These are phyloP conservation scores for Vitis rupestris DNA, from an alignment of 164 flowering plant species.

Conservation along the genomic window DNA sequence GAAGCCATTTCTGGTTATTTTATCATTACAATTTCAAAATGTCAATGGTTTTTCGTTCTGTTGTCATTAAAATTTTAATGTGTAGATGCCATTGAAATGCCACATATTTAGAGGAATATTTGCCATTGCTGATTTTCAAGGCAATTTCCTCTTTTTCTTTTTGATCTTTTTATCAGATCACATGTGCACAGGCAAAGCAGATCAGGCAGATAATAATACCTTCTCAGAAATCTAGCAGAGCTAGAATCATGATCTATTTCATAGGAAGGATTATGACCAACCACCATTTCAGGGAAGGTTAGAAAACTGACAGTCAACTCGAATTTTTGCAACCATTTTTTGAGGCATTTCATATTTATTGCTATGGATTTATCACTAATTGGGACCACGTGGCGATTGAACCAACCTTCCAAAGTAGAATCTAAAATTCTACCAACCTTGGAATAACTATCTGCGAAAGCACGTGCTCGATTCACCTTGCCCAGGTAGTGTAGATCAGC, in stretches of 20 bases:
- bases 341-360: background rate
- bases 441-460: constrained; percentile 91
- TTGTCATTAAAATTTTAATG: no score
- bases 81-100: no score
- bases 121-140: background rate
- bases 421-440: constrained; percentile 52
- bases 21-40: background rate
- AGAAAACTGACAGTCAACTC: no score
- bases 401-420: background rate
- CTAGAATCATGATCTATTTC: background rate
- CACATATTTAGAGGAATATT: background rate
- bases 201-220: no score
- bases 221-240: background rate
- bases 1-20: background rate
- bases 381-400: background rate
- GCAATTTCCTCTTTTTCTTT: background rate
- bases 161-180: no score
- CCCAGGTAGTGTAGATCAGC: constrained; percentile 79
- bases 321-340: background rate
- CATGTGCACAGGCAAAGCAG: no score
- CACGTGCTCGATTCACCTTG: constrained; percentile 73
- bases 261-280: background rate
- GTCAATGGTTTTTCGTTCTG: background rate
- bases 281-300: background rate
- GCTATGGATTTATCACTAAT: background rate